Base-by-base conservation (phyloP, 257 asterid species). In the Fraxinus cuspidata region DNA sequence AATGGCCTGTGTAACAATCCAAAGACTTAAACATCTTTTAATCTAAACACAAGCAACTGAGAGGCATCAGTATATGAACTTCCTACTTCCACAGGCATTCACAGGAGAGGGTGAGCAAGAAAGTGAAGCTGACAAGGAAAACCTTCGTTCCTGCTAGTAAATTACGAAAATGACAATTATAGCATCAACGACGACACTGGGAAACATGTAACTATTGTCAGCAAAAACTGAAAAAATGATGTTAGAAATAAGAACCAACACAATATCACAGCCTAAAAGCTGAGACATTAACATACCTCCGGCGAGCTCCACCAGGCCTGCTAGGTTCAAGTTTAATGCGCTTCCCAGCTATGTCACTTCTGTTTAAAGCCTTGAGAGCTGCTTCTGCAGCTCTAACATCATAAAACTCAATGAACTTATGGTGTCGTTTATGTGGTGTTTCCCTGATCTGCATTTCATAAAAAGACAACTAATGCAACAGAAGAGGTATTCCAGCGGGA, bases 311-410 rank as follows among this genome's bases (percentile, higher is more conserved):
- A 76, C 97, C 98, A 16, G 98, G 98, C 56, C 98, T 86, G 88
- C 97, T 92, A 75, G 97, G 98, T 85, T 94, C 98, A 73, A 94
- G 97, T 87, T 91, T 94, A 82, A 94, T 92, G 71, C 96, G 93
- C 85, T 94, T 92, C 53, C 97, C 98, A 83, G 92, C 93, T 74
- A 94, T 94, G 85, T 94, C 97, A 70, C 97, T 81, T 80, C 97
- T 86, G 80, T 92, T 94, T 81, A 94, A 88, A 66, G 97, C 94
- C 89, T 90, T 92, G 53, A 94, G 93, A 78, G 98, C 98, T 69
- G 95, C 97, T 73, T 94, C 98, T n/a, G 98, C 95, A 73, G 91
- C 95, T 87, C 98, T 89, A 77, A 92, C 97, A 77, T 94, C 98
- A 71, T 91, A 94, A 77, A 89, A 94, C 88, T 94, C 99, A 2